Evolutionary conservation across 2,329 filamentous ascomycete species (phyloP).

Genomic region (Talaromyces rugulosus): DNA sequence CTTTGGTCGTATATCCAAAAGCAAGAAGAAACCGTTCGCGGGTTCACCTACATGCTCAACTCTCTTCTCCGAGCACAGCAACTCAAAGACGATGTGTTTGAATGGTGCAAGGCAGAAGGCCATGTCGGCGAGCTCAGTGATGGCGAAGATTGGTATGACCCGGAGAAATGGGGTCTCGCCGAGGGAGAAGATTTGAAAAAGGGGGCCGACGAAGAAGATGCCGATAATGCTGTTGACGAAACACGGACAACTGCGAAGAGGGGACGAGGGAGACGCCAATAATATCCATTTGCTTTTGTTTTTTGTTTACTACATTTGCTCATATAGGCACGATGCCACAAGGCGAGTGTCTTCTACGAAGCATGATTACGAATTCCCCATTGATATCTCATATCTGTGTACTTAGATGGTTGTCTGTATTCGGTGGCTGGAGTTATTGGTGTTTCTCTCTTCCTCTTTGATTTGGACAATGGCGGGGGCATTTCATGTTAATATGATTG

Average conservation of each 20-base stretch:
- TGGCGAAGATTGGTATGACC: conserved; percentile 65
- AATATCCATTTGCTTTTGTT: neutral
- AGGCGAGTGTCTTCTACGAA: neutral
- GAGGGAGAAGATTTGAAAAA: conserved; percentile 55
- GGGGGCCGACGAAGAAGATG: conserved; percentile 59
- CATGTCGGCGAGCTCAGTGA: conserved; percentile 64
- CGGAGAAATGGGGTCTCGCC: conserved; percentile 55
- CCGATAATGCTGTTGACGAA: conserved; percentile 45
- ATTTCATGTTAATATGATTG: neutral
- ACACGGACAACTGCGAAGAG: conserved; percentile 36
- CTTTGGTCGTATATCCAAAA: conserved; percentile 62
- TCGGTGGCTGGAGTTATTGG: neutral
- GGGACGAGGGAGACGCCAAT: conserved; percentile 30
- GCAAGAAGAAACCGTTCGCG: conserved; percentile 60
- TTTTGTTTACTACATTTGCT: neutral
- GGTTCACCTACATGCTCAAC: conserved; percentile 51
- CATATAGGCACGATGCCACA: neutral
- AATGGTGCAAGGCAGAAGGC: conserved; percentile 59
- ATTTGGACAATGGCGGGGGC: neutral
- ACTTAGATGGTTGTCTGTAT: neutral
- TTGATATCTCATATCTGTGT: neutral
- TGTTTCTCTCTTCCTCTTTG: neutral
- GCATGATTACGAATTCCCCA: neutral
- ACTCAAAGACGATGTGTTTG: conserved; percentile 56
- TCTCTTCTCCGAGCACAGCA: conserved; percentile 57